These are phyloP conservation scores for Phytopythium sindhum DNA, from an alignment of 352 stramenopile species.

Conservation along the genomic window DNA sequence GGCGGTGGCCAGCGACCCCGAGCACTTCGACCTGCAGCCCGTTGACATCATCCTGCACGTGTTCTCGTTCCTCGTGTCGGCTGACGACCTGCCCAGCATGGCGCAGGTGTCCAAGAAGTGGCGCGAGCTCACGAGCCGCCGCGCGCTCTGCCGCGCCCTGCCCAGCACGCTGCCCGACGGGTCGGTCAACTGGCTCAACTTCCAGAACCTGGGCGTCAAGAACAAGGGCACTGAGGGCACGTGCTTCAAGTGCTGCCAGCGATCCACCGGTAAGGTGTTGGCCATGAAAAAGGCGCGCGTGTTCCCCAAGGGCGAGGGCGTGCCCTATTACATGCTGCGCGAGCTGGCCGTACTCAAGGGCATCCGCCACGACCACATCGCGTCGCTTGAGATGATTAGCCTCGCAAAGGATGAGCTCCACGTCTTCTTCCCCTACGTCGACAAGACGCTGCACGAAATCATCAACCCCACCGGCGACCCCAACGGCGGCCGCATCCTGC, in stretches of 20 bases:
- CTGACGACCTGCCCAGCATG: slow-evolving; percentile 71
- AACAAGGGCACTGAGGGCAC: slow-evolving; percentile 89
- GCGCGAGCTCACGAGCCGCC: slow-evolving; percentile 69
- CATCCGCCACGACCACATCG: slow-evolving; percentile 87
- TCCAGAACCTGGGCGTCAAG: slow-evolving; percentile 87
- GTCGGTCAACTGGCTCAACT: slow-evolving; percentile 85
- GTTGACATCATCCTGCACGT: slow-evolving; percentile 88
- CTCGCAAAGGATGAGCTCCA: slow-evolving; percentile 85
- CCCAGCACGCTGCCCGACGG: slow-evolving; percentile 64
- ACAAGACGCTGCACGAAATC: slow-evolving; percentile 89
- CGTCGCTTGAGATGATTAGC: slow-evolving; percentile 84
- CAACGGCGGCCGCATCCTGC: slow-evolving; percentile 67
- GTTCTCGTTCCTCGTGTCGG: slow-evolving; percentile 79
- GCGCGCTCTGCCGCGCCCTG: slow-evolving; percentile 68
- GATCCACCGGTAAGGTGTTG: slow-evolving; percentile 79
- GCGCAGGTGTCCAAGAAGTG: slow-evolving; percentile 74
- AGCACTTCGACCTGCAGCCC: slow-evolving; percentile 84
- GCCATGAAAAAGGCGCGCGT: slow-evolving; percentile 88
- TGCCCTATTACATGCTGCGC: slow-evolving; percentile 93
- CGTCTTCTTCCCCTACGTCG: slow-evolving; percentile 90
- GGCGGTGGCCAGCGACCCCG: slow-evolving; percentile 33
- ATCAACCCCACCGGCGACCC: slow-evolving; percentile 88
- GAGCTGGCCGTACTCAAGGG: slow-evolving; percentile 87
- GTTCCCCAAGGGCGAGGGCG: slow-evolving; percentile 87
- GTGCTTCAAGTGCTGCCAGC: slow-evolving; percentile 85